phyloP scores from a whole-genome alignment of 441 rosid genomes.

The Hura crepitans region DNA sequence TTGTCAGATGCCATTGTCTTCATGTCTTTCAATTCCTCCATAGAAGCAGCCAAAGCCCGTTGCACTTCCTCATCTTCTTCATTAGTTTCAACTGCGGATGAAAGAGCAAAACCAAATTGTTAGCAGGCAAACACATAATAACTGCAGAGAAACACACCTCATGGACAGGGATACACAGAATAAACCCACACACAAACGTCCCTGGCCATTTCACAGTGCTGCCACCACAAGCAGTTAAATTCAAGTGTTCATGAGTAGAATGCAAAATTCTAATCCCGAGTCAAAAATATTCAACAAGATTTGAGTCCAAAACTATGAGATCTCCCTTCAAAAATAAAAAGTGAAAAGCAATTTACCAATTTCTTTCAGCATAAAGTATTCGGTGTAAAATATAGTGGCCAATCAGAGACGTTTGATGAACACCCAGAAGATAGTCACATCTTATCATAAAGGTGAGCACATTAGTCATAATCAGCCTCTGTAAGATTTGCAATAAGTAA shows the following conservation, averaged over 20 bases:
- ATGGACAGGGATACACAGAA: neutral
- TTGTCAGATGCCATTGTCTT: conserved; percentile 28
- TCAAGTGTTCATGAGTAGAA: neutral
- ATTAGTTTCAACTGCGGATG: conserved; percentile 38
- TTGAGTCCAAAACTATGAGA: neutral
- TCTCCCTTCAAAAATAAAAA: neutral
- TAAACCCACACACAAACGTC: neutral
- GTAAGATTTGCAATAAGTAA: neutral
- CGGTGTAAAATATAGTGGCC: neutral
- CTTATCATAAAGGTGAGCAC: neutral
- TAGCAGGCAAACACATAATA: neutral
- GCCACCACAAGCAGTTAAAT: neutral
- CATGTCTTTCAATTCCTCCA: conserved; percentile 45
- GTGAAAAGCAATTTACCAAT: neutral
- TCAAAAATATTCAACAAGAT: neutral
- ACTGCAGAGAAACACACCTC: neutral
- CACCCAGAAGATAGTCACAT: neutral
- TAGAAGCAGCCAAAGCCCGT: conserved; percentile 54
- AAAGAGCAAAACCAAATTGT: neutral
- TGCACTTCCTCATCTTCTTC: conserved; percentile 57
- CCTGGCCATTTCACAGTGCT: neutral
- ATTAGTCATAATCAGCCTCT: neutral
- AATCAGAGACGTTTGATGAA: neutral
- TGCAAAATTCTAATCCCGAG: neutral
- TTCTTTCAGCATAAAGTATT: neutral